Base-by-base conservation (phyloP, 23 red algal genomes). In the Gracilaria domingensis region DNA sequence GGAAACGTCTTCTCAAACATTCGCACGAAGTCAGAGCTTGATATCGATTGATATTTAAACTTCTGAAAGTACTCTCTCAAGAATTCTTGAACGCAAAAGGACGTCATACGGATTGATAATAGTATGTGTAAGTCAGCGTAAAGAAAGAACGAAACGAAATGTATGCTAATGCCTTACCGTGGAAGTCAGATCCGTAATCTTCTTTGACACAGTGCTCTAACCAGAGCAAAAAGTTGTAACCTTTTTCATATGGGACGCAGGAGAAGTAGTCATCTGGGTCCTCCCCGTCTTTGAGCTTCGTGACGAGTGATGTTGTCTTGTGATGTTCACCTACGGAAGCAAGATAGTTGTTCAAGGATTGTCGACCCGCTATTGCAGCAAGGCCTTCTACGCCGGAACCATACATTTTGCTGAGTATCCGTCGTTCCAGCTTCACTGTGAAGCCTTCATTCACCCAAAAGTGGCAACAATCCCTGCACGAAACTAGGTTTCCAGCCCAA, bases 371-470 rank as follows among this genome's bases (percentile, higher is more conserved):
- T 67, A 84, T 76, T 32, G 89, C 66, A 56, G 33, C 78, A 5
- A 93, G 49, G 32, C 78, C 76, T 45, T 75, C 76, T n/a, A 30
- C 35, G 8, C 78, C 76, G 20, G 75, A 51, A 20, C 89, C 89
- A 79, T 93, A 82, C 39, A 93, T 61, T 39, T 65, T 39, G 51
- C 53, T 71, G 21, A 93, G 44, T 30, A 93, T 93, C 30, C 78
- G 78, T 20, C 89, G 89, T 76, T 97, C 95, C n/a, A 91, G 79
- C 54, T 93, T 93, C 26, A 97, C 95, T 26, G 95, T 97, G 20
- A 93, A 94, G 34, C 95, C 95, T 90, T 97, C 95, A 75, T 97
- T 97, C 20, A 97, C 37, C 75, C 88, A 97, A 71, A 97, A 88
- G 58, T 97, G 90, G 70, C 80, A 74, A 73, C 90, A 97, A 33